Evolutionary conservation across 441 rosid genomes (phyloP), one percentile per base, ranked within the genome.

Genomic region (Gossypium davidsonii): DNA sequence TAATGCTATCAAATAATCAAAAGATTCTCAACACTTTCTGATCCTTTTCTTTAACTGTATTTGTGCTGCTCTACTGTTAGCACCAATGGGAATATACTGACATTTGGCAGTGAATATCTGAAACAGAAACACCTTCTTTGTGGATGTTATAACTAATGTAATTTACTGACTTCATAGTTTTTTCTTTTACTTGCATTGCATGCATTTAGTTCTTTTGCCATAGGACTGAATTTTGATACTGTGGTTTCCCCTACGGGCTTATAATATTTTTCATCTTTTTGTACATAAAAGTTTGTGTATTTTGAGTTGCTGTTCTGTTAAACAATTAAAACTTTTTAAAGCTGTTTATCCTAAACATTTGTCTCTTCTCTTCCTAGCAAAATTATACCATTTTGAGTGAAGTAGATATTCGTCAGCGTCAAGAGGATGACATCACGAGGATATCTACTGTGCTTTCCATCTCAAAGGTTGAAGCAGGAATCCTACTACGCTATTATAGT

Each of bases 371-470:
- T 63, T 63, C 64, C 70, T 81, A 90, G 95, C 88, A 80, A 80
- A 90, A 87, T 78, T 88, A 79, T 77, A 78, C 82, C 25, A 73
- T 90, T 73, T 77, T 90, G 79, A 87, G 82, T 72, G 90, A 90
- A 71, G 84, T 73, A 37, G 92, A 88, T 83, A 87, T 90, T 12
- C 76, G 74, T 73, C 79, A 84, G 67, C 87, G 79, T 39, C 92
- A 90, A 75, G 88, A 87, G 64, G 90, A 90, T 75, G 95, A 88
- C 51, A 85, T 90, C 71, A 74, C 75, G 15, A 84, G 81, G 81
- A 71, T 88, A 76, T 81, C 90, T 15, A 60, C 85, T 20, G 95
- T 90, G 72, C 83, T 88, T 17, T 90, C 91, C n/a, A 87, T 90
- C 79, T 74, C 82, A 17, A 70, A 61, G 65, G 75, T 63, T 25